Evolutionary conservation across 2,329 filamentous ascomycete genomes (phyloP).

Genomic region (Clonostachys rhizophaga): DNA sequence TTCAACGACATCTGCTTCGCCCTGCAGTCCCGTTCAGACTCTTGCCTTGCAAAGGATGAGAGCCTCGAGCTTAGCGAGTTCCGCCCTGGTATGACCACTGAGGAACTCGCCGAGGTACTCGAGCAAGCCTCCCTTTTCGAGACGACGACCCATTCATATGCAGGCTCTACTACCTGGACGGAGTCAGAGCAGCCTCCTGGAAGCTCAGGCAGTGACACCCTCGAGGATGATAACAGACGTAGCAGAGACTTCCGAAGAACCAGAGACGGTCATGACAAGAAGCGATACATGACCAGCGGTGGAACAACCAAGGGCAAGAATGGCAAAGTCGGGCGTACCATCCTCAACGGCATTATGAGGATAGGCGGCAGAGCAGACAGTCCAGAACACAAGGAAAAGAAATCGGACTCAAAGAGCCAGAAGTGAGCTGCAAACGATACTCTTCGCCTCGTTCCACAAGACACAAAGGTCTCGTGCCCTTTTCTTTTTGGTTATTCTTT

Average conservation of each 20-base stretch:
- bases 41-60: slow-evolving; percentile 46
- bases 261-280: slow-evolving; percentile 16
- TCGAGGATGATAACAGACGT: slow-evolving; percentile 7
- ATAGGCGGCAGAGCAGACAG: slow-evolving; percentile 34
- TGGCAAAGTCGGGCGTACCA: slow-evolving; percentile 32
- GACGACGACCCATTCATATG: slow-evolving; percentile 20
- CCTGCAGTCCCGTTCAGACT: slow-evolving; percentile 45
- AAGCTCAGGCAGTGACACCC: slow-evolving; percentile 44
- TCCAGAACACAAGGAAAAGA: slow-evolving; percentile 25
- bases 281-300: slow-evolving; percentile 17
- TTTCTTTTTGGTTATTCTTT: no score
- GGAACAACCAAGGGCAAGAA: slow-evolving; percentile 27
- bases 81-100: slow-evolving; percentile 1
- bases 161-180: slow-evolving; percentile 14
- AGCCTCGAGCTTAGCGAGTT: slow-evolving; percentile 30
- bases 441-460: no score
- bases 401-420: neutral
- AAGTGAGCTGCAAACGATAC: neutral
- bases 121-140: slow-evolving; percentile 36
- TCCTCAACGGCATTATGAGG: slow-evolving; percentile 38
- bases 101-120: slow-evolving; percentile 39
- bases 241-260: slow-evolving; percentile 24
- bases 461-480: no score
- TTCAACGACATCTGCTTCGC: slow-evolving; percentile 47
- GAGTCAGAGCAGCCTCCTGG: slow-evolving; percentile 29